Percentiles rank a stretch among this genome's conserved stretches.
These are phyloP conservation scores for Suhomyces faveliae DNA, from an alignment of 805 yeast genomes.

Conservation along the genomic window DNA sequence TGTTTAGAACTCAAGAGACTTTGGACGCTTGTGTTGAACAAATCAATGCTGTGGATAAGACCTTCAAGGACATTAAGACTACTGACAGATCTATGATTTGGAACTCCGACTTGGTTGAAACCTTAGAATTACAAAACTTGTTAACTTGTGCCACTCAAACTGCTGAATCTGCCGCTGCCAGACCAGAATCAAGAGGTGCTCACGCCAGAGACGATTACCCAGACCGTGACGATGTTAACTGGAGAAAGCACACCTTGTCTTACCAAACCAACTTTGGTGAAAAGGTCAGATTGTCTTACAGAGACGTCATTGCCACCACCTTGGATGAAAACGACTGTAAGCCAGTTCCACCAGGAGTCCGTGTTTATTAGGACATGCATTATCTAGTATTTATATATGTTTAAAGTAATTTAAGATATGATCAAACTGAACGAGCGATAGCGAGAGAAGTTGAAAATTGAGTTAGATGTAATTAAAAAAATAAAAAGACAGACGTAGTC, in stretches of 20 bases:
- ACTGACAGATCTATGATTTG: constrained; percentile 97
- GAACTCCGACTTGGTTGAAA: constrained; percentile 96
- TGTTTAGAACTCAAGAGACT: constrained; percentile 90
- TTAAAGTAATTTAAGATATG: neutral
- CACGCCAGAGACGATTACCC: constrained; percentile 99
- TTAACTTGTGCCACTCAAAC: constrained; percentile 97
- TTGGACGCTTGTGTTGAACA: constrained; percentile 87
- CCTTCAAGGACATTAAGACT: constrained; percentile 75
- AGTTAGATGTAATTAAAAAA: too few species aligned
- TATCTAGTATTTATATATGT: neutral
- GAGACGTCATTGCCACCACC: constrained; percentile 79
- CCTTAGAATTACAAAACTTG: constrained; percentile 93
- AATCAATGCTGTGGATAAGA: constrained; percentile 70
- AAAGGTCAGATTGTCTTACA: constrained; percentile 72
- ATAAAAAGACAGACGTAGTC: too few species aligned
- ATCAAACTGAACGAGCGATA: too few species aligned
- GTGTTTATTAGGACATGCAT: constrained; percentile 67
- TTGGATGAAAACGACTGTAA: constrained; percentile 91
- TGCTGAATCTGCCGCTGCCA: constrained; percentile 88
- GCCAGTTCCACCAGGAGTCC: constrained; percentile 94
- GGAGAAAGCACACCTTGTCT: constrained; percentile 97
- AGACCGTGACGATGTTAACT: constrained; percentile 89
- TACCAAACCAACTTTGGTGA: constrained; percentile 80
- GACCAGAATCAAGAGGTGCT: constrained; percentile 98
- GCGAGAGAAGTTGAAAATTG: too few species aligned